Conservation (phyloP, 768 basidiomycete species). For the Polyporus arcularius region DNA sequence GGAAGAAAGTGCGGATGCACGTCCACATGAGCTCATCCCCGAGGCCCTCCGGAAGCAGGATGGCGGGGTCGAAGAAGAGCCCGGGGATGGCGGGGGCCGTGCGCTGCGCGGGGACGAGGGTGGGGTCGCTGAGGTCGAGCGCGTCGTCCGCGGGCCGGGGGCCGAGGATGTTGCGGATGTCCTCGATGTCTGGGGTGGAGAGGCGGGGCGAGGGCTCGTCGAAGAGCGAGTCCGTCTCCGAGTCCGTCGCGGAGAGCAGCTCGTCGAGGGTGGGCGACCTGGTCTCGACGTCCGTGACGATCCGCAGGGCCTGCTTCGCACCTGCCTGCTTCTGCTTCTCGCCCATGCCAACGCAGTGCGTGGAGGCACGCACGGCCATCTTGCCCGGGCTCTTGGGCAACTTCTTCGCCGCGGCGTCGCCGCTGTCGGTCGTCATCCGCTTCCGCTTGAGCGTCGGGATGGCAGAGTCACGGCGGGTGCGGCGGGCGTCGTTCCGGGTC, state of each 20-base stretch:
- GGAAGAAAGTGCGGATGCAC: conserved; percentile 62
- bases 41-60: conserved; percentile 52
- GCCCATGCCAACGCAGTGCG: too few relatives aligned
- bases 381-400: background rate
- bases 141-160: conserved; percentile 6
- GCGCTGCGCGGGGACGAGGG: conserved; percentile 31
- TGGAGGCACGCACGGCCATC: too few relatives aligned
- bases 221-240: conserved; percentile 48
- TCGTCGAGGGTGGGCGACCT: conserved; percentile 5
- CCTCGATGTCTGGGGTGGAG: conserved; percentile 1
- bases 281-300: conserved; percentile 9
- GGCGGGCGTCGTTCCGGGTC: background rate
- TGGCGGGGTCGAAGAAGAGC: conserved; percentile 57
- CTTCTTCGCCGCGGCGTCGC: background rate
- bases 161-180: background rate
- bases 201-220: conserved; percentile 38
- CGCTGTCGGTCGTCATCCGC: background rate
- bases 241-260: conserved; percentile 8
- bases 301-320: conserved; percentile 3
- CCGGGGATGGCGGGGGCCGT: conserved; percentile 62
- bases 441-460: conserved; percentile 11
- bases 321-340: background rate
- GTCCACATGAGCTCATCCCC: conserved; percentile 49
- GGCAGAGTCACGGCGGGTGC: background rate
- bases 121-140: background rate